A percentile compares a stretch with the other conserved stretches of the same genome.
Evolutionary conservation across 768 basidiomycete genomes (phyloP).

Genomic region (Termitomyces eurrhizus): DNA sequence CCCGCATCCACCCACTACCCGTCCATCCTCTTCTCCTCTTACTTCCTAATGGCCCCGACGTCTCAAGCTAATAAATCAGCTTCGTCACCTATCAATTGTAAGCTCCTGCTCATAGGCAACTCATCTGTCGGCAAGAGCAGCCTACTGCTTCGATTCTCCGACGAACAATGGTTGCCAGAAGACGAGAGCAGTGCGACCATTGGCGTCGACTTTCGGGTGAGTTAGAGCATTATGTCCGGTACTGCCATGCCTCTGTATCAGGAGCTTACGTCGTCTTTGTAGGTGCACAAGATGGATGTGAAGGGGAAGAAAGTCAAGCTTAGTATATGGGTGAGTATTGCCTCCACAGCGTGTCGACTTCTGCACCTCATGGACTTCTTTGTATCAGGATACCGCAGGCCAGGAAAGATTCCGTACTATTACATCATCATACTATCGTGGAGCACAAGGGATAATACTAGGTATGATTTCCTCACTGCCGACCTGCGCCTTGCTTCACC

Average conservation of each 20-base stretch:
- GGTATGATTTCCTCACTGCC: conserved; percentile 35
- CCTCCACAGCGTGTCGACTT: background rate
- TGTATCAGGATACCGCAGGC: conserved; percentile 84
- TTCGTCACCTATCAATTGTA: conserved; percentile 63
- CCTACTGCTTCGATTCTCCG: conserved; percentile 89
- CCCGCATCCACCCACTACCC: background rate
- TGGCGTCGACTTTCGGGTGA: conserved; percentile 80
- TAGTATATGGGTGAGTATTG: conserved; percentile 86
- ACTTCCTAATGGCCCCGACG: conserved; percentile 27
- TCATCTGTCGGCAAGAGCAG: conserved; percentile 93
- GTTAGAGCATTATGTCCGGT: conserved; percentile 22
- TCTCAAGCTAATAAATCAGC: conserved; percentile 23
- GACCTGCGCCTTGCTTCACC: background rate
- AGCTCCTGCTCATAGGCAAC: conserved; percentile 82
- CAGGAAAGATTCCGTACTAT: conserved; percentile 97
- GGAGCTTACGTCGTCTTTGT: conserved; percentile 8
- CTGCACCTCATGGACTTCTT: background rate
- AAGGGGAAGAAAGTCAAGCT: conserved; percentile 85
- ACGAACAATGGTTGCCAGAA: conserved; percentile 91
- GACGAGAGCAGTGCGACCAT: conserved; percentile 87
- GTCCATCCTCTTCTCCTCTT: background rate
- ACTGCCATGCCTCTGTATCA: background rate
- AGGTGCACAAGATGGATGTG: conserved; percentile 89
- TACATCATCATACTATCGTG: conserved; percentile 92
- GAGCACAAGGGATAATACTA: conserved; percentile 79